These are phyloP conservation scores for Colletotrichum sp. DNA, from an alignment of 2,329 filamentous ascomycete species.

Conservation along the genomic window DNA sequence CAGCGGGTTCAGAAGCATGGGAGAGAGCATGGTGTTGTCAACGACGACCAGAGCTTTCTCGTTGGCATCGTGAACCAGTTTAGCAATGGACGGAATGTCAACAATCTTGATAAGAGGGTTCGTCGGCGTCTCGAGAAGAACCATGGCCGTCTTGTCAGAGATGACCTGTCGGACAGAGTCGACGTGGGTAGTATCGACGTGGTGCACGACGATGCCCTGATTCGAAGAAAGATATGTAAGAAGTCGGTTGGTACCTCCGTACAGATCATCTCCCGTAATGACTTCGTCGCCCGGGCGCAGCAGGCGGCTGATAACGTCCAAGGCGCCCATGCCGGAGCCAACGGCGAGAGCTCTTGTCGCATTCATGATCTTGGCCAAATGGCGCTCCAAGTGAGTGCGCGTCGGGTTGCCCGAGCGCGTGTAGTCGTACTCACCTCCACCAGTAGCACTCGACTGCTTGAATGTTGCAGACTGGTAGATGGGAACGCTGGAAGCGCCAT, in stretches of 20 bases:
- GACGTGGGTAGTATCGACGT: slow-evolving; percentile 89
- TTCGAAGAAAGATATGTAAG: slow-evolving; percentile 91
- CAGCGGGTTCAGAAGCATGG: slow-evolving; percentile 90
- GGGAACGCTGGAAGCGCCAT: slow-evolving; percentile 93
- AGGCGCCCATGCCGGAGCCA: slow-evolving; percentile 94
- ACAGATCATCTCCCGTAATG: slow-evolving; percentile 94
- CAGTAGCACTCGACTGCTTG: slow-evolving; percentile 84
- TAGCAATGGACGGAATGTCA: slow-evolving; percentile 83
- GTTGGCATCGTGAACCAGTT: slow-evolving; percentile 78
- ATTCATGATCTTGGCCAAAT: slow-evolving; percentile 99
- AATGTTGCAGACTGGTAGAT: slow-evolving; percentile 99
- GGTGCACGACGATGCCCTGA: slow-evolving; percentile 90
- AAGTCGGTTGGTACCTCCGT: slow-evolving; percentile 92
- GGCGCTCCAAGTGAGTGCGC: slow-evolving; percentile 91
- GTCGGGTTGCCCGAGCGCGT: slow-evolving; percentile 97
- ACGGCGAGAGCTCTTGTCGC: slow-evolving; percentile 90
- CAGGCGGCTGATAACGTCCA: slow-evolving; percentile 94
- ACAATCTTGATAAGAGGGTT: slow-evolving; percentile 99
- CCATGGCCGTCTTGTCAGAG: slow-evolving; percentile 87
- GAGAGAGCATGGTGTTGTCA: slow-evolving; percentile 99
- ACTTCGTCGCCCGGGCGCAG: slow-evolving; percentile 95
- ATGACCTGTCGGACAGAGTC: slow-evolving; percentile 73
- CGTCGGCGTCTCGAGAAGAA: slow-evolving; percentile 93
- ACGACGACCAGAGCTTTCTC: slow-evolving; percentile 84
- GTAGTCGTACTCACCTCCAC: slow-evolving; percentile 94